Conservation (phyloP, 208 protist species). For the Leishmania guyanensis region DNA sequence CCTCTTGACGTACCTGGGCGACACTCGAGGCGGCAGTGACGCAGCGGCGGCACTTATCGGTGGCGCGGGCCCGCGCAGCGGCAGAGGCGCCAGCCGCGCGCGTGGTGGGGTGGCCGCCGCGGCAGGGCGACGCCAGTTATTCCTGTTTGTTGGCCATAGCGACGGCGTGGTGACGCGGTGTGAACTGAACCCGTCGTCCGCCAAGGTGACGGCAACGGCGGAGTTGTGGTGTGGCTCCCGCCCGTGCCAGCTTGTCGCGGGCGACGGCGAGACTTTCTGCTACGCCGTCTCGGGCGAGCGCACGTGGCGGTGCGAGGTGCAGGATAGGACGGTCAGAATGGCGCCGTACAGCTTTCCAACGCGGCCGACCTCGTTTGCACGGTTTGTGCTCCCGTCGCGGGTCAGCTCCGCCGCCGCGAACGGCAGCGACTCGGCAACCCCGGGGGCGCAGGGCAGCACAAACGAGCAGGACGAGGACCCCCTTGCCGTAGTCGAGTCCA, state of each 20-base stretch:
- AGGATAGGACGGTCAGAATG: constrained; percentile 57
- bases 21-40: constrained; percentile 12
- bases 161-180: constrained; percentile 72
- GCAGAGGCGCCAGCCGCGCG: constrained; percentile 1
- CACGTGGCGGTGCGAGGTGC: constrained; percentile 73
- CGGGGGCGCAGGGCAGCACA: constrained; percentile 15
- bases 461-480: constrained; percentile 15
- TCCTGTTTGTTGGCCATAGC: constrained; percentile 75
- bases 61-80: constrained; percentile 1
- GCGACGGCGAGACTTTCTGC: constrained; percentile 72
- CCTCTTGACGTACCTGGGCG: constrained; percentile 72
- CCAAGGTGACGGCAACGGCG: constrained; percentile 53
- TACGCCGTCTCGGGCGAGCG: constrained; percentile 69
- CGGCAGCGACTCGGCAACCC: background rate
- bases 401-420: constrained; percentile 7
- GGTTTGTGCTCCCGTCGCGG: constrained; percentile 49
- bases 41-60: constrained; percentile 15
- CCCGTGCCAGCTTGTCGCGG: constrained; percentile 70
- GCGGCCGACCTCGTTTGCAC: constrained; percentile 57
- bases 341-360: constrained; percentile 75
- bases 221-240: constrained; percentile 56
- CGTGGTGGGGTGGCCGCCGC: constrained; percentile 1
- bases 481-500: constrained; percentile 13
- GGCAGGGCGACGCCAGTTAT: constrained; percentile 39
- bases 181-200: constrained; percentile 61